Percentiles rank a stretch among this genome's conserved stretches.
Evolutionary conservation across 805 yeast species (phyloP).

Genomic region (Wickerhamomyces tratensis): DNA sequence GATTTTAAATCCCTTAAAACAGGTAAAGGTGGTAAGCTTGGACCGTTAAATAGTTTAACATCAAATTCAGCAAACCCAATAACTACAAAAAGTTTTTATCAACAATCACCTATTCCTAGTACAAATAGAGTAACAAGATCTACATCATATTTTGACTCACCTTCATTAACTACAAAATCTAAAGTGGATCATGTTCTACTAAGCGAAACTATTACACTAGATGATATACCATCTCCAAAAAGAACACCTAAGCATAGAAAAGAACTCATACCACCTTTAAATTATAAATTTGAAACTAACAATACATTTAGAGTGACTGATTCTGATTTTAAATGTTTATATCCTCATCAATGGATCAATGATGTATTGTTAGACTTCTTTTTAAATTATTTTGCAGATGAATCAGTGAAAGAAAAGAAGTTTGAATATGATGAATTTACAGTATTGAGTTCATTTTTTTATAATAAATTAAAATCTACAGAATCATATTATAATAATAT

Average conservation of each 20-base stretch:
- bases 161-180: no score
- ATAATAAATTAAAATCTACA: conserved; percentile 45
- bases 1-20: no score
- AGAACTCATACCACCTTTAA: conserved; percentile 30
- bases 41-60: no score
- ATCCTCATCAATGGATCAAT: conserved; percentile 80
- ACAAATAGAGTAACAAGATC: no score
- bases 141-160: no score
- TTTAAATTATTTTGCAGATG: conserved; percentile 45
- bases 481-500: conserved; percentile 48
- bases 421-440: conserved; percentile 26
- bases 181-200: no score
- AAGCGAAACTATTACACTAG: no score
- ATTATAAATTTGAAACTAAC: conserved; percentile 42
- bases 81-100: no score
- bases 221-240: no score
- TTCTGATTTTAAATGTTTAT: conserved; percentile 70
- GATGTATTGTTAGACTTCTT: conserved; percentile 85
- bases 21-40: no score
- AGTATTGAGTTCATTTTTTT: conserved; percentile 80
- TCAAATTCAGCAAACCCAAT: no score
- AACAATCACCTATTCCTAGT: no score
- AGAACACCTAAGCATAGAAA: conserved; percentile 1
- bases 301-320: conserved; percentile 47
- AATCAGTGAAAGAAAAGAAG: conserved; percentile 13